phyloP scores from a whole-genome alignment of 148 eudicot genomes.

The Cornus florida region DNA sequence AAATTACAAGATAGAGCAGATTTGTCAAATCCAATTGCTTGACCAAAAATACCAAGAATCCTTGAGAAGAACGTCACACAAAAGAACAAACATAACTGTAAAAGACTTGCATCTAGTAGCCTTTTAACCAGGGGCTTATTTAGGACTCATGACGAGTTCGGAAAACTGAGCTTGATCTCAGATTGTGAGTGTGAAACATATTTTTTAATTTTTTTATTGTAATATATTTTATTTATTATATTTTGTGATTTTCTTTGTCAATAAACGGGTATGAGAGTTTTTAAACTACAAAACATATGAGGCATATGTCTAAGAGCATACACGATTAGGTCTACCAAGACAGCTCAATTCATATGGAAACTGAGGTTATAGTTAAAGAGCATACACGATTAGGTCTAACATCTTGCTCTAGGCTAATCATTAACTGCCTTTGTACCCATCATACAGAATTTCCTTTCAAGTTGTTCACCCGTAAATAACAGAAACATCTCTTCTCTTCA shows the following conservation, averaged over 20 bases:
- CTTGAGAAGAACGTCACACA: slow-evolving; percentile 1
- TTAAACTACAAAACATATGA: no score
- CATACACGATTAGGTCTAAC: background rate
- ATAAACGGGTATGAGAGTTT: no score
- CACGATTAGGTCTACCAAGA: no score
- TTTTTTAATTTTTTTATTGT: no score
- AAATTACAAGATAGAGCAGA: background rate
- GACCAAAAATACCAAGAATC: background rate
- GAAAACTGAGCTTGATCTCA: no score
- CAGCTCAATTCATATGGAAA: no score
- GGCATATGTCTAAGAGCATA: no score
- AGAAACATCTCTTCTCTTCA: background rate
- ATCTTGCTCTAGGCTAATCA: background rate
- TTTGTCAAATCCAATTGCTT: background rate
- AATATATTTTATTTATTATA: no score
- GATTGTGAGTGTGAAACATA: no score
- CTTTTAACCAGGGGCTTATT: background rate
- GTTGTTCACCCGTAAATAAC: background rate
- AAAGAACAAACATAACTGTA: background rate
- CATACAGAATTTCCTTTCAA: background rate
- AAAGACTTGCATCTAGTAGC: background rate
- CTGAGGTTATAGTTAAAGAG: no score
- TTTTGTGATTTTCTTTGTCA: no score
- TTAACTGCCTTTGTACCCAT: background rate
- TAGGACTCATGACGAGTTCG: no score